phyloP scores from a whole-genome alignment of 1,284 basidiomycete genomes.

The Mycosarcoma mackinlayi region DNA sequence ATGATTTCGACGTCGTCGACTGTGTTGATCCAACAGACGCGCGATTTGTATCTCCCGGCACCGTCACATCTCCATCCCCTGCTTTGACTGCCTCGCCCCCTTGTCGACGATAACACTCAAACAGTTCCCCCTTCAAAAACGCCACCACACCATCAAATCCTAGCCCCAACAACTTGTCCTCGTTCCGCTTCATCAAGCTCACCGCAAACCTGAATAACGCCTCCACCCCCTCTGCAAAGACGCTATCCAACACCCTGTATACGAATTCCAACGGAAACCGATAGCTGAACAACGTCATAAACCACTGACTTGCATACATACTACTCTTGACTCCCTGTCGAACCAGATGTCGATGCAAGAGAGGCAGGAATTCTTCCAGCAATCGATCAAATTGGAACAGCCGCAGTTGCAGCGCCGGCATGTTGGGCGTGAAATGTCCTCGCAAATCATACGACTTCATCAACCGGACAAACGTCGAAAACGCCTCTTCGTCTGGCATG shows the following conservation, averaged over 20 bases:
- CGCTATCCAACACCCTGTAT: conserved; percentile 92
- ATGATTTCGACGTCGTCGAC: neutral
- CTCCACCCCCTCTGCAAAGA: conserved; percentile 95
- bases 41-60: neutral
- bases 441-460: conserved; percentile 97
- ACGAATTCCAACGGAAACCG: conserved; percentile 96
- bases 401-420: conserved; percentile 94
- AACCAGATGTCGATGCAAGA: conserved; percentile 88
- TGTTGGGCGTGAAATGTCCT: conserved; percentile 95
- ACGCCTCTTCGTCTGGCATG: conserved; percentile 78
- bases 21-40: neutral
- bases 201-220: conserved; percentile 95
- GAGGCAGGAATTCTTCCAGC: conserved; percentile 88
- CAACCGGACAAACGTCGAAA: conserved; percentile 92
- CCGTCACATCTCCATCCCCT: neutral
- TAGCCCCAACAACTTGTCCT: conserved; percentile 71
- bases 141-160: conserved; percentile 58
- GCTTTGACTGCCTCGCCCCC: neutral
- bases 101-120: conserved; percentile 51
- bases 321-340: conserved; percentile 87
- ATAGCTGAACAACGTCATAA: conserved; percentile 76
- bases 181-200: conserved; percentile 86
- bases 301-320: conserved; percentile 97
- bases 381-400: conserved; percentile 91
- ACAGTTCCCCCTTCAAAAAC: conserved; percentile 59